Conservation (phyloP, 2,329 filamentous ascomycete genomes). For the Hymenoscyphus fructigenus region DNA sequence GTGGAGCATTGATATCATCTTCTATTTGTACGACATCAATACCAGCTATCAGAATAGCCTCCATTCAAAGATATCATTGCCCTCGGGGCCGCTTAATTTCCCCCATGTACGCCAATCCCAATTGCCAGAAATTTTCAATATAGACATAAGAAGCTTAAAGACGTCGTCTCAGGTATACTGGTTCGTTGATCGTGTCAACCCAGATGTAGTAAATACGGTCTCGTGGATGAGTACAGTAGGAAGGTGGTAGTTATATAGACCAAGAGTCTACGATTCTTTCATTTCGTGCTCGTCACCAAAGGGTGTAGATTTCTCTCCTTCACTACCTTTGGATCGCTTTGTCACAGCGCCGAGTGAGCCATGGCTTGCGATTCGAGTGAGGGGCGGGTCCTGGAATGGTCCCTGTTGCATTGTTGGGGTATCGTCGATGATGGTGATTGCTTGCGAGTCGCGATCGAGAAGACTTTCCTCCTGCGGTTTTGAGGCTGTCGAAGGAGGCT, state of each 20-base stretch:
- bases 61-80: conserved; percentile 14
- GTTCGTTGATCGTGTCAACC: conserved; percentile 12
- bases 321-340: conserved; percentile 35
- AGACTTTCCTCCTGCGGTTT: conserved; percentile 16
- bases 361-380: conserved; percentile 40
- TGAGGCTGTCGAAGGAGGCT: not conserved
- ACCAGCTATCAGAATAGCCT: conserved; percentile 10
- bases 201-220: conserved; percentile 13
- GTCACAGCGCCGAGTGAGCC: conserved; percentile 55
- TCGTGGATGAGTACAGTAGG: conserved; percentile 15
- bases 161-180: conserved; percentile 17
- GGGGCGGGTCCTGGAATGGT: conserved; percentile 58
- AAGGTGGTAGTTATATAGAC: conserved; percentile 3
- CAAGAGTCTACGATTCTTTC: conserved; percentile 40
- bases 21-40: conserved; percentile 16
- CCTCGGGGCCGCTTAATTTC: conserved; percentile 2
- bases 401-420: conserved; percentile 48
- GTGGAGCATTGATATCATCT: conserved; percentile 17
- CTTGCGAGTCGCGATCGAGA: conserved; percentile 42
- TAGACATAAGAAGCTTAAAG: conserved; percentile 29
- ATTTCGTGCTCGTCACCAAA: conserved; percentile 61
- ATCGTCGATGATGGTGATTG: conserved; percentile 51
- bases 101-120: conserved; percentile 23
- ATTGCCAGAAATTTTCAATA: conserved; percentile 22
- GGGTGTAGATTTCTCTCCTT: conserved; percentile 45